These are phyloP conservation scores for Cladosporium velox DNA, from an alignment of 2,329 filamentous ascomycete genomes.

Conservation along the genomic window DNA sequence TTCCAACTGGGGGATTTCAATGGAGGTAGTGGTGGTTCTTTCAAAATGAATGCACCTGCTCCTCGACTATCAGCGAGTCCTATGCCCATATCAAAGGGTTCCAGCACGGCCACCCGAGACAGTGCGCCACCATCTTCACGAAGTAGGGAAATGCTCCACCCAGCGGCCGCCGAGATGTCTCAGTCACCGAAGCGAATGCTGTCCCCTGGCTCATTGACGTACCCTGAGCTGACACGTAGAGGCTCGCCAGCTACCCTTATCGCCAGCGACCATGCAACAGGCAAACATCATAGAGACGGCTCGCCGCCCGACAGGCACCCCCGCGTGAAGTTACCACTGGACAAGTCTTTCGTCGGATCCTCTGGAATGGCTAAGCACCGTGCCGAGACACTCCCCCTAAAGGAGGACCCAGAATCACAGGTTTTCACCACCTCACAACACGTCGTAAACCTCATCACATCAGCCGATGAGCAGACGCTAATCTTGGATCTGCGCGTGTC, in stretches of 20 bases:
- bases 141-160: constrained; percentile 31
- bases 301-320: constrained; percentile 34
- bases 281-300: constrained; percentile 36
- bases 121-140: constrained; percentile 39
- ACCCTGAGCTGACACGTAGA: constrained; percentile 47
- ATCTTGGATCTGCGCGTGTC: constrained; percentile 84
- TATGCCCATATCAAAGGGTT: not conserved
- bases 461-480: constrained; percentile 58
- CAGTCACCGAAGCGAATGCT: constrained; percentile 52
- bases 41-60: constrained; percentile 39
- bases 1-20: constrained; percentile 46
- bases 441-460: constrained; percentile 51
- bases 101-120: constrained; percentile 24
- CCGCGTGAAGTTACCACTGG: constrained; percentile 35
- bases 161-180: constrained; percentile 32
- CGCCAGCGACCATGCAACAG: constrained; percentile 34
- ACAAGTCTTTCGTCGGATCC: constrained; percentile 26
- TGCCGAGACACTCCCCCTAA: constrained; percentile 50
- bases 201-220: constrained; percentile 46
- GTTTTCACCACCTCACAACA: constrained; percentile 51
- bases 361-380: constrained; percentile 34
- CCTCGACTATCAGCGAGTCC: not conserved
- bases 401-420: constrained; percentile 37
- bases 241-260: constrained; percentile 50
- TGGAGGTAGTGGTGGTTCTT: constrained; percentile 31